Evolutionary conservation across 2,329 filamentous ascomycete species (phyloP).

Genomic region (Colletotrichum acutatum): DNA sequence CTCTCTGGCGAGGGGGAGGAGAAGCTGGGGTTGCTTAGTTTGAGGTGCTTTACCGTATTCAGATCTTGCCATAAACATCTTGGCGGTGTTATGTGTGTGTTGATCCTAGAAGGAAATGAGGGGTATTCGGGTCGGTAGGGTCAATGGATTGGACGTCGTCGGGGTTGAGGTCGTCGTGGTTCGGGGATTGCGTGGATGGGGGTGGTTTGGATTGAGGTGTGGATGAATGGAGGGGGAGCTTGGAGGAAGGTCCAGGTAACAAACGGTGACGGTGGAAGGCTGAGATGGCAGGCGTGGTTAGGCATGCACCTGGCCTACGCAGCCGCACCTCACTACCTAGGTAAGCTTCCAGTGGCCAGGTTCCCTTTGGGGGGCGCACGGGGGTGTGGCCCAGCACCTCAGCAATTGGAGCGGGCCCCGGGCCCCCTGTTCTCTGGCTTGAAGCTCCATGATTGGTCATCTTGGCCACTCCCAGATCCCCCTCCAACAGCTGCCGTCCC

Average conservation of each 20-base stretch:
- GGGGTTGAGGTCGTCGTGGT: slow-evolving; percentile 22
- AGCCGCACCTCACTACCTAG: slow-evolving; percentile 36
- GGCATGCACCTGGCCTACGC: slow-evolving; percentile 54
- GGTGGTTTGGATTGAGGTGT: slow-evolving; percentile 10
- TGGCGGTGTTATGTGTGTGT: slow-evolving; percentile 59
- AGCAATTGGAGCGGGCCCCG: background rate
- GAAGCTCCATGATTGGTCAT: slow-evolving; percentile 25
- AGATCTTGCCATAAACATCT: slow-evolving; percentile 99
- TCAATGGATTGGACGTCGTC: background rate
- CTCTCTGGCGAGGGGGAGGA: slow-evolving; percentile 2
- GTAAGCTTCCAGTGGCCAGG: background rate
- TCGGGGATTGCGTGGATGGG: slow-evolving; percentile 10
- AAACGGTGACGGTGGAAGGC: slow-evolving; percentile 34
- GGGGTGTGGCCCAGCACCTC: background rate
- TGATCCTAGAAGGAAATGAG: slow-evolving; percentile 1
- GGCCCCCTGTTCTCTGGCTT: background rate
- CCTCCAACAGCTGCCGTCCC: slow-evolving; percentile 9
- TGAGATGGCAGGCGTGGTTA: slow-evolving; percentile 37
- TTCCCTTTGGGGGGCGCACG: slow-evolving; percentile 8
- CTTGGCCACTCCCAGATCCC: background rate
- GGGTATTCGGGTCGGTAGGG: background rate
- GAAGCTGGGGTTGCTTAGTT: slow-evolving; percentile 29
- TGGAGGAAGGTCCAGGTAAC: slow-evolving; percentile 27
- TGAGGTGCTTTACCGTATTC: slow-evolving; percentile 86
- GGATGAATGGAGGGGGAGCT: slow-evolving; percentile 29